Base-by-base conservation (phyloP, 192 early-diverging fungal genomes). In the Coemansia sp. region DNA sequence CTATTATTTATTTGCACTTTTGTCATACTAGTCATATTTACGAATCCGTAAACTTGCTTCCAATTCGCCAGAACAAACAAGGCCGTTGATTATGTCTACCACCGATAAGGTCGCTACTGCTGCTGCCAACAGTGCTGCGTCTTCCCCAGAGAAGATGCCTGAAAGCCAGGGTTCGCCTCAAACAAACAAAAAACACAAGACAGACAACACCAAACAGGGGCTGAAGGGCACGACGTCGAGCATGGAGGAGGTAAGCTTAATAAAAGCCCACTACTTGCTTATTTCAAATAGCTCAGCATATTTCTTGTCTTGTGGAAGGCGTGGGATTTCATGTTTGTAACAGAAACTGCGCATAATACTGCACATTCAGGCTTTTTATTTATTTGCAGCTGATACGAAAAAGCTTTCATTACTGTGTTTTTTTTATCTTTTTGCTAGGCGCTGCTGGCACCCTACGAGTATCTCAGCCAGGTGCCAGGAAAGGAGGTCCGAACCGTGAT, bases 401-500 rank as follows among this genome's bases (percentile, higher is more conserved):
- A 28, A 8, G 3, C 48, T 26, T 8, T 51, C 8, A 51, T 26
- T 25, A 15, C 8, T 39, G 37, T 39, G 37, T 6, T 21, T 7
- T 21, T 2, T 21, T 51, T 20, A 20, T 3, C 4, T 46, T 15
- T 6, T 1, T 13, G 23, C 43, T 83, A 93, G 89, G 86, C 93
- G 30, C 85, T 99, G 2, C 84, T 99, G 15, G 98, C 97, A 66
- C 98, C 96, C 0, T 99, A 86, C 81, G 76, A 86, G 31, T 99
- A 99, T 62, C 89, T 99, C 25, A 72, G 76, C 33, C 74, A 89
- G 33, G 79, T 94, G 30, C 93, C 93, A 0, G 98, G 98, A 18
- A 99, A 98, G 73, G 93, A 95, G 55, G 88, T 99, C 59, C 88
- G 98, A 51, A 87, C 92, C 10, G 89, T 93, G 55, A 84, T 99